Evolutionary conservation across 768 basidiomycete species (phyloP), one percentile per base, ranked within the genome.

Genomic region (Serendipita sp.): DNA sequence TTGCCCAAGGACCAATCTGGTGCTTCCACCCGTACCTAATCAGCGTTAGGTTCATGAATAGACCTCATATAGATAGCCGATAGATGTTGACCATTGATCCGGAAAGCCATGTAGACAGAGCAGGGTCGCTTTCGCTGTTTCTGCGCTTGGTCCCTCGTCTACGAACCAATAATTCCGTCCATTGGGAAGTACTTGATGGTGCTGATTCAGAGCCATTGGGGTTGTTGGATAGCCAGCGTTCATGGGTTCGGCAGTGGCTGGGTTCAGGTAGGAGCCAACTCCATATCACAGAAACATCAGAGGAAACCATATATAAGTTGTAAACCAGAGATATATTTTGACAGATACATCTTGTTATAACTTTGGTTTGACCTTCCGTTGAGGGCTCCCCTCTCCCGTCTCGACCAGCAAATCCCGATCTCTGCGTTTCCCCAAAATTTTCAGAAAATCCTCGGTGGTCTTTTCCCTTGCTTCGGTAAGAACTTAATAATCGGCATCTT

Each of bases 21-120:
- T n/a, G n/a, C n/a, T n/a, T 7, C 14, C 24, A 9, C n/a, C 28
- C 3, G 11, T 3, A 22, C 20, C 17, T n/a, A 3, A 38, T 22
- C 31, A 38, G 33, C 13, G 38, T 31, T 33, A 17, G 42, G 20
- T 22, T 64, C 38, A 44, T 41, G 17, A 56, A 48, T n/a, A 60
- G 26, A 5, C 17, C 26, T 42, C 31, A 28, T 62, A 17, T n/a
- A n/a, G n/a, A n/a, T n/a, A n/a, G n/a, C n/a, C 38, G 34, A 38
- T 38, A 14, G 14, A 14, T 11, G 17, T 61, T 48, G 63, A 76
- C 78, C 76, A 78, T 34, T 76, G 70, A 68, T 90, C 89, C 14
- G 89, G 88, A 69, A 90, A 90, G 1, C 89, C 88, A 68, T 91
- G 89, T 17, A 90, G 65, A 69, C 84, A 85, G n/a, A 90, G 75